These are phyloP conservation scores for Colletotrichum shisoi DNA, from an alignment of 2,329 filamentous ascomycete genomes.

Conservation along the genomic window DNA sequence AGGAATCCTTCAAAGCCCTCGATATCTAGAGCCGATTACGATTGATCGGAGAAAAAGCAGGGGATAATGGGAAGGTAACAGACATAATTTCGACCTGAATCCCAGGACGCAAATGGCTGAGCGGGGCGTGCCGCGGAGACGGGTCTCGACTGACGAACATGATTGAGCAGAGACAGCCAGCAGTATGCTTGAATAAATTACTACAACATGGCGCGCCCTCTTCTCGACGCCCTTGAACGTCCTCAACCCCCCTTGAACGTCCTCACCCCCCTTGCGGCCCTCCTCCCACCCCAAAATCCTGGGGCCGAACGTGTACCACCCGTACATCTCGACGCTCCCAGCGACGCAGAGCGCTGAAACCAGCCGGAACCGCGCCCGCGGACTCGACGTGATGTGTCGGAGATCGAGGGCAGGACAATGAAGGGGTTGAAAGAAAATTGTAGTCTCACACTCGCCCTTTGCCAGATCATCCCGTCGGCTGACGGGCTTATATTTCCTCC, in stretches of 20 bases:
- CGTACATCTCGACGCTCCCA: constrained; percentile 38
- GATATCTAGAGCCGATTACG: too few species aligned
- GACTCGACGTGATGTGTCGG: constrained; percentile 40
- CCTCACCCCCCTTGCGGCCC: not conserved
- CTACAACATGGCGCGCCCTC: not conserved
- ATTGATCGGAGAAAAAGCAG: too few species aligned
- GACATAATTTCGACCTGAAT: too few species aligned
- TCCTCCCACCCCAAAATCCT: constrained; percentile 40
- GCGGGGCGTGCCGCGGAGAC: too few species aligned
- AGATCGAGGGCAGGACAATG: constrained; percentile 37
- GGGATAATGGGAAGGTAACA: too few species aligned
- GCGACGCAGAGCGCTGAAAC: constrained; percentile 36
- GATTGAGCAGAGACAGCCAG: too few species aligned
- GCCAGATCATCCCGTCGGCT: not conserved
- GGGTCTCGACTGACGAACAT: too few species aligned
- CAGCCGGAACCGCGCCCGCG: constrained; percentile 38
- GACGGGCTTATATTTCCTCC: constrained; percentile 5
- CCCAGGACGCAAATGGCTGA: too few species aligned
- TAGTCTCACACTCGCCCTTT: not conserved
- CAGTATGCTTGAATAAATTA: too few species aligned
- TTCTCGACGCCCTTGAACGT: not conserved
- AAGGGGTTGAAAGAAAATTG: not conserved
- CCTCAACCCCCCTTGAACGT: not conserved
- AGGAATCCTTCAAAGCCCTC: too few species aligned
- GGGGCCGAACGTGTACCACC: constrained; percentile 42